phyloP scores from a whole-genome alignment of 2,329 filamentous ascomycete species.

The Amphichorda felina region DNA sequence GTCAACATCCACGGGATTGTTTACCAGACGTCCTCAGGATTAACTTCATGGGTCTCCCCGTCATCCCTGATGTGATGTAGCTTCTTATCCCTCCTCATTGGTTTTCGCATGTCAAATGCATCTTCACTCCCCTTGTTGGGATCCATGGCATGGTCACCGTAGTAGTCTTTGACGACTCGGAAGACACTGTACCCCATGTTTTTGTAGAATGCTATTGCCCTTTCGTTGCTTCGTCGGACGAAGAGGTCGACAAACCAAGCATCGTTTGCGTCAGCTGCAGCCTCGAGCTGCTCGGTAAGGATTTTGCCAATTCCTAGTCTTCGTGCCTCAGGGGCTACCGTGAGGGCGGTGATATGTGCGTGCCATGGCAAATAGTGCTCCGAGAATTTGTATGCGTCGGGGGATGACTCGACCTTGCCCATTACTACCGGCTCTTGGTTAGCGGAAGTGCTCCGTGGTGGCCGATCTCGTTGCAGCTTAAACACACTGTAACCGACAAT shows the following conservation, averaged over 20 bases:
- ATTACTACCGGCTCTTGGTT: constrained; percentile 58
- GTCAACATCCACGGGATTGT: background rate
- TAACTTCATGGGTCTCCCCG: constrained; percentile 67
- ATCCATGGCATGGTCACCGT: constrained; percentile 68
- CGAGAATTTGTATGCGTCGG: constrained; percentile 60
- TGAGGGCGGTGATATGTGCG: constrained; percentile 92
- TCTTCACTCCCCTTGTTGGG: constrained; percentile 60
- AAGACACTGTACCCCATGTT: constrained; percentile 89
- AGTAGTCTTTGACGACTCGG: constrained; percentile 81
- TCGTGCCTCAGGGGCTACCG: constrained; percentile 76
- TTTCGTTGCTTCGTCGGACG: constrained; percentile 76
- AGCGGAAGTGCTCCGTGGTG: background rate
- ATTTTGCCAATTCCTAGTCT: constrained; percentile 79
- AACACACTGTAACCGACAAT: constrained; percentile 85
- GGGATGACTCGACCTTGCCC: constrained; percentile 88
- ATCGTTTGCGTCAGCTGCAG: constrained; percentile 67
- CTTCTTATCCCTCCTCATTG: constrained; percentile 68
- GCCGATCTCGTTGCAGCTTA: background rate
- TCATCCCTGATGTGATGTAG: constrained; percentile 66
- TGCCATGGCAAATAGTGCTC: constrained; percentile 98
- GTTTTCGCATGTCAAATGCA: constrained; percentile 94
- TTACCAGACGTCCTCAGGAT: constrained; percentile 78
- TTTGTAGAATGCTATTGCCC: constrained; percentile 81
- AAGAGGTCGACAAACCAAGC: constrained; percentile 96
- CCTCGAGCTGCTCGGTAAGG: constrained; percentile 70